Evolutionary conservation across 345 rosid genomes (phyloP).

Genomic region (Lepidium didymum): DNA sequence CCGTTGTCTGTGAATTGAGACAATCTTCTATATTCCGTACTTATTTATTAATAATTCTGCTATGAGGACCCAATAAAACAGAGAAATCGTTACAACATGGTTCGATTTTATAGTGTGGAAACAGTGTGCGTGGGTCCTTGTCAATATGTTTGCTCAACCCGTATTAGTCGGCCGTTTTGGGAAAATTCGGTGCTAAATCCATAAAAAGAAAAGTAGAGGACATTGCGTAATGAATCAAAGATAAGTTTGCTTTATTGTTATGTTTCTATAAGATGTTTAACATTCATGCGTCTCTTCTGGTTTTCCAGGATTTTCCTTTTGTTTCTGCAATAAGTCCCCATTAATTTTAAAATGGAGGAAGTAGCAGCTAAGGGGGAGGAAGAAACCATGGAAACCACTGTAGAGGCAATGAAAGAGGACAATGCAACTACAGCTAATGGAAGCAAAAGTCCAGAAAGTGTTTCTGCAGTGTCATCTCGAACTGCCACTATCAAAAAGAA

Average conservation of each 20-base stretch:
- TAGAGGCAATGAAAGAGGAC: constrained; percentile 30
- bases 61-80: background rate
- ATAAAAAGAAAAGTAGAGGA: background rate
- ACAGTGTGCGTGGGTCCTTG: background rate
- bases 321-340: constrained; percentile 11
- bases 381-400: constrained; percentile 27
- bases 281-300: background rate
- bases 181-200: background rate
- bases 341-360: constrained; percentile 50
- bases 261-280: background rate
- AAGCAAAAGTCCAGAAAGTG: constrained; percentile 32
- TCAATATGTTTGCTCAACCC: background rate
- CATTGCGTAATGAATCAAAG: background rate
- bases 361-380: constrained; percentile 32
- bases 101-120: background rate
- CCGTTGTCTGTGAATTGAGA: background rate
- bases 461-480: constrained; percentile 37
- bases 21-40: background rate
- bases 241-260: background rate
- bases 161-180: background rate
- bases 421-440: constrained; percentile 35
- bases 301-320: constrained; percentile 19
- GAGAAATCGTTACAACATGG: background rate
- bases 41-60: background rate
- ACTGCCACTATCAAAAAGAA: constrained; percentile 51